These are phyloP conservation scores for Metschnikowia matae DNA, from an alignment of 805 yeast genomes.

Conservation along the genomic window DNA sequence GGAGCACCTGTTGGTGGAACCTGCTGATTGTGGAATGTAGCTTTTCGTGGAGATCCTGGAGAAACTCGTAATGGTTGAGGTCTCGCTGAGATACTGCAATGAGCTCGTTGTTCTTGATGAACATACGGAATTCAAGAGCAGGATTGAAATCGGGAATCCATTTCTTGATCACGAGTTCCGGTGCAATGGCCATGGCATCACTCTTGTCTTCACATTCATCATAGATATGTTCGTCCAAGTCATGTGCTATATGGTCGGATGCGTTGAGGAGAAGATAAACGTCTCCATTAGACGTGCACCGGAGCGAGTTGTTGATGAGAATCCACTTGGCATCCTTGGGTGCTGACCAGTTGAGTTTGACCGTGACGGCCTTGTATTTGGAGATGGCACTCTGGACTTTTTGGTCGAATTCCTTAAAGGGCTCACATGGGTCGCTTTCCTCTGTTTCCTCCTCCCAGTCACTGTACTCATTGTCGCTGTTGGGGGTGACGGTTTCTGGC, in stretches of 20 bases:
- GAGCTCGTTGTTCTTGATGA: constrained; percentile 59
- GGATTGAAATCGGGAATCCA: constrained; percentile 79
- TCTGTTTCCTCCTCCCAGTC: constrained; percentile 60
- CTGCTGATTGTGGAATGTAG: constrained; percentile 46
- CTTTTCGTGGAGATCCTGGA: constrained; percentile 48
- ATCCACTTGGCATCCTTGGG: constrained; percentile 97
- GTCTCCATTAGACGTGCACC: constrained; percentile 69
- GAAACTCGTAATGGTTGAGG: constrained; percentile 72
- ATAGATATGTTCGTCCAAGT: constrained; percentile 63
- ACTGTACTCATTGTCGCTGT: constrained; percentile 63
- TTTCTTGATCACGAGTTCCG: constrained; percentile 71
- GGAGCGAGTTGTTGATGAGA: constrained; percentile 66
- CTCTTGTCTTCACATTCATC: constrained; percentile 37
- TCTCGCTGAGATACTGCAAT: constrained; percentile 85
- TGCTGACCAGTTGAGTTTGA: constrained; percentile 95
- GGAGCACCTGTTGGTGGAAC: constrained; percentile 49
- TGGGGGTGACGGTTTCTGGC: constrained; percentile 20
- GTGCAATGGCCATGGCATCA: constrained; percentile 26
- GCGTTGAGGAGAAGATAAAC: constrained; percentile 78
- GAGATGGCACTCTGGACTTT: constrained; percentile 46
- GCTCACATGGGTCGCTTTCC: constrained; percentile 14
- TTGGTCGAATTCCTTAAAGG: constrained; percentile 59
- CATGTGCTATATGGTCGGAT: constrained; percentile 85
- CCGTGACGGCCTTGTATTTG: constrained; percentile 60
- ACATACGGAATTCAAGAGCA: constrained; percentile 86